Percentiles rank a stretch among this genome's conserved stretches.
Conservation (phyloP, 2,329 filamentous ascomycete species). For the Clarireedia monteithiana region DNA sequence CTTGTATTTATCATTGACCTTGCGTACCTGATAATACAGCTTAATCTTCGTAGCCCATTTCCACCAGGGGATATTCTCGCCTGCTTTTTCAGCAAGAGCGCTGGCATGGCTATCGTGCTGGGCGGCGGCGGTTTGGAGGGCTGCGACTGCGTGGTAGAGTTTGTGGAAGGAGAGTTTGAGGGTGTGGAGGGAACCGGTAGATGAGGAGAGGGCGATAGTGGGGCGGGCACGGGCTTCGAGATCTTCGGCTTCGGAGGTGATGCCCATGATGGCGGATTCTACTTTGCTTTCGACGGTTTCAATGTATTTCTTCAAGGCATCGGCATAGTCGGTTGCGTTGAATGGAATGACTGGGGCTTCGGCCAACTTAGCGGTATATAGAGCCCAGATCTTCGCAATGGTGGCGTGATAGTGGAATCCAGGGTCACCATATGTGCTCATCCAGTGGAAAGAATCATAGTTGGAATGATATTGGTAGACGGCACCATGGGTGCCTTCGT, state of each 20-base stretch:
- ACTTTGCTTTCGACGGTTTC: constrained; percentile 25
- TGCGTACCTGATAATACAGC: constrained; percentile 44
- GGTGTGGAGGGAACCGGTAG: constrained; percentile 16
- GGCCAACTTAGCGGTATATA: constrained; percentile 41
- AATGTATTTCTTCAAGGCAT: constrained; percentile 27
- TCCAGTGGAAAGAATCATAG: constrained; percentile 81
- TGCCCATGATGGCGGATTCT: constrained; percentile 16
- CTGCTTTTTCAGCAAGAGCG: constrained; percentile 35
- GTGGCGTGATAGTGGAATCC: constrained; percentile 53
- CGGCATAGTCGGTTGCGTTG: constrained; percentile 39
- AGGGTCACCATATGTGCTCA: constrained; percentile 68
- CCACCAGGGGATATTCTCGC: constrained; percentile 66
- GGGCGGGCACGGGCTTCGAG: constrained; percentile 26
- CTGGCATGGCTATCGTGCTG: constrained; percentile 21
- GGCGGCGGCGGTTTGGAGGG: constrained; percentile 18
- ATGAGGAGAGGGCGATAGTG: background rate
- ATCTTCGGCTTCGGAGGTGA: constrained; percentile 19
- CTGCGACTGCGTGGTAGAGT: constrained; percentile 22
- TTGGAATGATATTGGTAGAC: constrained; percentile 77
- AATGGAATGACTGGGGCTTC: constrained; percentile 45
- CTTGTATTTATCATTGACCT: constrained; percentile 76
- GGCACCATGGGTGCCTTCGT: constrained; percentile 29
- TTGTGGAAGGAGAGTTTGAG: constrained; percentile 23
- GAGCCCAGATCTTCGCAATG: constrained; percentile 44
- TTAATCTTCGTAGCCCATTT: constrained; percentile 60